A percentile compares a stretch with the other conserved stretches of the same genome.
These are phyloP conservation scores for Leavenworthia alabamica DNA, from an alignment of 345 rosid genomes.

Conservation along the genomic window DNA sequence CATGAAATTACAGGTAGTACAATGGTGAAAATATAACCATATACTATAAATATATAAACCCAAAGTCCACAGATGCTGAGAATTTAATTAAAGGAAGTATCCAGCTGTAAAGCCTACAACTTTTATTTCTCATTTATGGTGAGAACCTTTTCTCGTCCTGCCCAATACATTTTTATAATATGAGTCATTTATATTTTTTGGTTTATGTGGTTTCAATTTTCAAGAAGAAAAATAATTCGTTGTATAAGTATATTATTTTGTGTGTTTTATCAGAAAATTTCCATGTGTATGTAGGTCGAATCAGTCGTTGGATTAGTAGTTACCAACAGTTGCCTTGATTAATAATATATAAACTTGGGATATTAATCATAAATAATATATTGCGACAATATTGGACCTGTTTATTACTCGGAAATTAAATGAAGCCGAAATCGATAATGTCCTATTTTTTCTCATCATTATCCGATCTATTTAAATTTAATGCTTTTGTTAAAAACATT, in stretches of 20 bases:
- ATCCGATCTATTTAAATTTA: neutral
- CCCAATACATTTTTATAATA: constrained; percentile 26
- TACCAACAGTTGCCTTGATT: constrained; percentile 23
- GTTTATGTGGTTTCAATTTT: constrained; percentile 20
- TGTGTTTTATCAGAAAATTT: neutral
- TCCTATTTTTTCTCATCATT: constrained; percentile 1
- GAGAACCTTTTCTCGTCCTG: constrained; percentile 30
- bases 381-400: constrained; percentile 19
- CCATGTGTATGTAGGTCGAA: constrained; percentile 27
- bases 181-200: neutral
- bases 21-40: constrained; percentile 7
- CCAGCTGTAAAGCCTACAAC: constrained; percentile 36
- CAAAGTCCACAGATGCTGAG: constrained; percentile 29
- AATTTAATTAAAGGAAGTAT: constrained; percentile 25
- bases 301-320: constrained; percentile 30
- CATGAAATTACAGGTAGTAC: constrained; percentile 24
- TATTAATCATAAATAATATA: constrained; percentile 14
- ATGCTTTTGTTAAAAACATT: constrained; percentile 3
- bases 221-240: constrained; percentile 21
- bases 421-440: constrained; percentile 1
- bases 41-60: constrained; percentile 13
- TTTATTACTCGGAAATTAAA: neutral
- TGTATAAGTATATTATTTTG: constrained; percentile 3
- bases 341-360: constrained; percentile 11
- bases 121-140: constrained; percentile 34